phyloP scores from a whole-genome alignment of 805 yeast species.

The Saitoella complicata region DNA sequence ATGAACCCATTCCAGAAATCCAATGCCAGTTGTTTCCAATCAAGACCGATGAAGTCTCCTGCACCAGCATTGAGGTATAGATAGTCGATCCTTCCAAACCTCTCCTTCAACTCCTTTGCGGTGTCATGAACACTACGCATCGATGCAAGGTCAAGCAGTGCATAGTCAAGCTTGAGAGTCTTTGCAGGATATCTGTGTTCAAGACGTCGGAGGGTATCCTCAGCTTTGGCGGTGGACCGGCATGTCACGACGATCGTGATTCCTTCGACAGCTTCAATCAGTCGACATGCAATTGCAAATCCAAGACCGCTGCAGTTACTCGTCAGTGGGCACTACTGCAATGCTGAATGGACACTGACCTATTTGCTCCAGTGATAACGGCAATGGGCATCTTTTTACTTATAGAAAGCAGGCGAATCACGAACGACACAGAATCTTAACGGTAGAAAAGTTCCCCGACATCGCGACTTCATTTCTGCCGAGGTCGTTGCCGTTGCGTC shows the following conservation, averaged over 20 bases:
- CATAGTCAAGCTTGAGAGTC: slow-evolving; percentile 67
- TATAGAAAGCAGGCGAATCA: too few relatives aligned
- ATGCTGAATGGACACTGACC: slow-evolving; percentile 12
- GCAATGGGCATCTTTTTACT: slow-evolving; percentile 16
- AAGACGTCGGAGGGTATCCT: slow-evolving; percentile 49
- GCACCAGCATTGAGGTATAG: slow-evolving; percentile 81
- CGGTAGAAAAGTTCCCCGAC: too few relatives aligned
- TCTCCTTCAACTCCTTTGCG: slow-evolving; percentile 46
- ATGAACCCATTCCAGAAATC: slow-evolving; percentile 54
- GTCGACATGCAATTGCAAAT: slow-evolving; percentile 63
- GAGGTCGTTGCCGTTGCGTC: neutral
- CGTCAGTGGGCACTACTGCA: neutral
- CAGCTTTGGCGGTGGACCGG: slow-evolving; percentile 71
- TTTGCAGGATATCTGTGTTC: slow-evolving; percentile 13
- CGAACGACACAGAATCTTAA: too few relatives aligned
- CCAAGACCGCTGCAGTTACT: slow-evolving; percentile 48
- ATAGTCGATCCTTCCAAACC: slow-evolving; percentile 56
- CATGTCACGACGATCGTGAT: slow-evolving; percentile 78
- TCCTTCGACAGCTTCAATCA: slow-evolving; percentile 40
- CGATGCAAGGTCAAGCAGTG: slow-evolving; percentile 74
- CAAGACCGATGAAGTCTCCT: slow-evolving; percentile 71
- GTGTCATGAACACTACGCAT: slow-evolving; percentile 76
- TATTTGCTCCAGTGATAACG: slow-evolving; percentile 27
- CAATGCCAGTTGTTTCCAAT: slow-evolving; percentile 63
- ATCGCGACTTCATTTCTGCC: neutral